Percentiles rank a stretch among this genome's conserved stretches.
Conservation (phyloP, 208 protist genomes). For the Leishmania tropica region DNA sequence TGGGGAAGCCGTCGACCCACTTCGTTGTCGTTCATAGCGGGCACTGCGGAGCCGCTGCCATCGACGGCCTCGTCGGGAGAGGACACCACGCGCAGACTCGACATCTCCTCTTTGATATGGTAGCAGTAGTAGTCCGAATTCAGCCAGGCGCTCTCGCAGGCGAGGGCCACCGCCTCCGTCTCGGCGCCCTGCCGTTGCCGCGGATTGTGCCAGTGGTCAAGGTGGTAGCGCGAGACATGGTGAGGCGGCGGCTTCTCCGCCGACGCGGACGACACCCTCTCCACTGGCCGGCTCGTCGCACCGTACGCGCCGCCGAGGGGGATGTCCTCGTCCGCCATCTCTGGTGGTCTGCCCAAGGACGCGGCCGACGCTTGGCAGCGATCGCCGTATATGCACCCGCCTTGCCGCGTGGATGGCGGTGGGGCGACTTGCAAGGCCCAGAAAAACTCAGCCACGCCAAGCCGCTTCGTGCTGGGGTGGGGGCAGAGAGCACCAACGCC, state of each 20-base stretch:
- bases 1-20: slow-evolving; percentile 13
- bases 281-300: background rate
- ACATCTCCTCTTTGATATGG: slow-evolving; percentile 38
- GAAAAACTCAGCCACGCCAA: slow-evolving; percentile 36
- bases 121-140: slow-evolving; percentile 42
- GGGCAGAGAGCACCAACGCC: background rate
- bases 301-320: background rate
- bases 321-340: background rate
- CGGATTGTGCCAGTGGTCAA: background rate
- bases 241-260: background rate
- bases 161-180: slow-evolving; percentile 27
- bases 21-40: slow-evolving; percentile 11
- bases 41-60: background rate
- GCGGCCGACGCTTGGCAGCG: slow-evolving; percentile 21
- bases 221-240: slow-evolving; percentile 1
- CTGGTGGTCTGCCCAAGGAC: background rate
- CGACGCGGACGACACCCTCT: background rate
- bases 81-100: slow-evolving; percentile 29
- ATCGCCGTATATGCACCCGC: slow-evolving; percentile 6
- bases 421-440: slow-evolving; percentile 41
- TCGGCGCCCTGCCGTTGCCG: background rate
- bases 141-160: slow-evolving; percentile 39
- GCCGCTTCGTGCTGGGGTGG: slow-evolving; percentile 2
- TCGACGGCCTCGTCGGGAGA: slow-evolving; percentile 18
- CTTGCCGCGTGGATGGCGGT: slow-evolving; percentile 23